Conservation (phyloP, 768 basidiomycete genomes). For the Suillus paluster region DNA sequence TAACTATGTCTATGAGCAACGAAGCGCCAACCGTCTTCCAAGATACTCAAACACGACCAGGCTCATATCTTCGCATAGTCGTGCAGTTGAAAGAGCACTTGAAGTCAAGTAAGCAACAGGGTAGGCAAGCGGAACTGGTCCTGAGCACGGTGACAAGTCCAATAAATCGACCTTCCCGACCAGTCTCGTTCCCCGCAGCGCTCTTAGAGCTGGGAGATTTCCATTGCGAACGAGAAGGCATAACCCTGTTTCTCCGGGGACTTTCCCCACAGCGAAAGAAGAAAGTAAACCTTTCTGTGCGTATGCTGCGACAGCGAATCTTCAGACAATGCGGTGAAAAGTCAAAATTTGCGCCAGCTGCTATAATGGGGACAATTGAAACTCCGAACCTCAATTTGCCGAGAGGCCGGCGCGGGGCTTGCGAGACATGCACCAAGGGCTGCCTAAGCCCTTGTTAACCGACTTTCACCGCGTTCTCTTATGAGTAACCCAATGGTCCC, state of each 20-base stretch:
- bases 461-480: neutral
- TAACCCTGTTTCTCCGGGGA: slow-evolving; percentile 87
- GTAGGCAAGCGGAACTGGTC: slow-evolving; percentile 51
- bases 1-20: slow-evolving; percentile 91
- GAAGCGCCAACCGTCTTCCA: slow-evolving; percentile 43
- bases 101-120: slow-evolving; percentile 54
- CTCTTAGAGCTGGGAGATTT: slow-evolving; percentile 79
- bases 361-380: neutral
- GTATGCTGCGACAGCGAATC: slow-evolving; percentile 88
- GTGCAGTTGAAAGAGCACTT: slow-evolving; percentile 45
- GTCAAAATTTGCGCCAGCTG: slow-evolving; percentile 22
- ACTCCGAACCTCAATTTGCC: slow-evolving; percentile 16
- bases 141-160: slow-evolving; percentile 26
- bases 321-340: slow-evolving; percentile 60
- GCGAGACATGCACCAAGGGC: neutral
- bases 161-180: slow-evolving; percentile 53
- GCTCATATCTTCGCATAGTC: slow-evolving; percentile 81
- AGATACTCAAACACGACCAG: slow-evolving; percentile 50
- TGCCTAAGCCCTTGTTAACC: slow-evolving; percentile 4
- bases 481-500: slow-evolving; percentile 9
- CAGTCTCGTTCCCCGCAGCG: slow-evolving; percentile 59
- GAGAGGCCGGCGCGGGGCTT: slow-evolving; percentile 1
- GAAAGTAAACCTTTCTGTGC: slow-evolving; percentile 60
- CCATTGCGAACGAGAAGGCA: slow-evolving; percentile 58
- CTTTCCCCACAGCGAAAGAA: slow-evolving; percentile 84